These are phyloP conservation scores for Nigrospora oryzae DNA, from an alignment of 2,329 filamentous ascomycete species.

Conservation along the genomic window DNA sequence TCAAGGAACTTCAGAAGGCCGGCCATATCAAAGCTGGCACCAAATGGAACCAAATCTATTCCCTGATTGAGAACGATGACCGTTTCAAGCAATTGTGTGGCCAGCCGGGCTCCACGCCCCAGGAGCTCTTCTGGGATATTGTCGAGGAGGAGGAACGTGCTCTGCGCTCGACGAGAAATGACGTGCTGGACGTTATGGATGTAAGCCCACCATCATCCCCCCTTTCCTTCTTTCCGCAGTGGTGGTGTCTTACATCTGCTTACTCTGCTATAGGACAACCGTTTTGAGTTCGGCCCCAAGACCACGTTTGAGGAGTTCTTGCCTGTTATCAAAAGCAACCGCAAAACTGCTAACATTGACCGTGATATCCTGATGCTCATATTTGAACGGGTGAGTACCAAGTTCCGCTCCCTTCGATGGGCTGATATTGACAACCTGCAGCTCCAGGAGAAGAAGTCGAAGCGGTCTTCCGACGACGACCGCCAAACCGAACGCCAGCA, in stretches of 20 bases:
- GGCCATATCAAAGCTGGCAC: constrained; percentile 83
- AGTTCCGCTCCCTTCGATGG: neutral
- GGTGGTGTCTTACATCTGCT: constrained; percentile 15
- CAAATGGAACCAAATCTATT: constrained; percentile 80
- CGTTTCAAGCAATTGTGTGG: constrained; percentile 80
- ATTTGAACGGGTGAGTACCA: constrained; percentile 62
- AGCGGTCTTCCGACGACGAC: constrained; percentile 70
- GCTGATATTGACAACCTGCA: constrained; percentile 23
- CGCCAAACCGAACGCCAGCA: constrained; percentile 79
- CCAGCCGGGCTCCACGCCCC: constrained; percentile 72
- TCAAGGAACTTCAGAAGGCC: constrained; percentile 63
- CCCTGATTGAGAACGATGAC: constrained; percentile 67
- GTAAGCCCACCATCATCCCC: constrained; percentile 45
- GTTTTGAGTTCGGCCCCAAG: constrained; percentile 79
- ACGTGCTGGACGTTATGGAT: constrained; percentile 81
- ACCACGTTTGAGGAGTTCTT: constrained; percentile 87
- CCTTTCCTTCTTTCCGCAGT: neutral
- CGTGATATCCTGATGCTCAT: constrained; percentile 71
- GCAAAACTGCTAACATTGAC: constrained; percentile 80
- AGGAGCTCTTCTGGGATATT: constrained; percentile 93
- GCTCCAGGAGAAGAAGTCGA: constrained; percentile 79
- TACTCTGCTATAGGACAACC: constrained; percentile 60
- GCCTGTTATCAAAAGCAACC: constrained; percentile 73
- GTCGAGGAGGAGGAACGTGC: constrained; percentile 88
- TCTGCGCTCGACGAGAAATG: constrained; percentile 72